phyloP scores from a whole-genome alignment of 2,329 filamentous ascomycete genomes.

The Cladophialophora yegresii region DNA sequence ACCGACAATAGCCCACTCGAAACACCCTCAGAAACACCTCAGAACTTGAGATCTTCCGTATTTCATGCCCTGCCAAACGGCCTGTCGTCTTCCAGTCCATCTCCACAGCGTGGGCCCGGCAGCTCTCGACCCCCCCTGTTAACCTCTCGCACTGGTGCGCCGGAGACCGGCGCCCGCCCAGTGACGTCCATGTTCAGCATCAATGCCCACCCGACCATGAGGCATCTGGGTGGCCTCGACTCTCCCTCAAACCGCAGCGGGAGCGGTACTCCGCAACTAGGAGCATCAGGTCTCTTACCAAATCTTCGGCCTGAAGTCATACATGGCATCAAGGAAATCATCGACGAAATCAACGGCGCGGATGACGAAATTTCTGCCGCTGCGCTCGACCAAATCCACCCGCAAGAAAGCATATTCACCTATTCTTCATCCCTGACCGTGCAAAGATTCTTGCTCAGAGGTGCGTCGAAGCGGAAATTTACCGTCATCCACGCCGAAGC shows the following conservation, averaged over 20 bases:
- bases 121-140: slow-evolving; percentile 61
- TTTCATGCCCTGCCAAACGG: slow-evolving; percentile 20
- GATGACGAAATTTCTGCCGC: slow-evolving; percentile 90
- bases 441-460: slow-evolving; percentile 84
- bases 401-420: slow-evolving; percentile 87
- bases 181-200: slow-evolving; percentile 83
- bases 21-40: slow-evolving; percentile 45
- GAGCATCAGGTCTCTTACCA: slow-evolving; percentile 44
- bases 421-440: slow-evolving; percentile 84
- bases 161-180: slow-evolving; percentile 44
- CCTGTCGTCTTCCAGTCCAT: slow-evolving; percentile 21
- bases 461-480: slow-evolving; percentile 85
- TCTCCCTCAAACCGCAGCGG: slow-evolving; percentile 43
- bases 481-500: slow-evolving; percentile 82
- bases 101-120: slow-evolving; percentile 37
- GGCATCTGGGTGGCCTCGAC: slow-evolving; percentile 35
- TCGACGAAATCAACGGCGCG: slow-evolving; percentile 89
- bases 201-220: slow-evolving; percentile 65
- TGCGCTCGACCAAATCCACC: slow-evolving; percentile 88
- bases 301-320: slow-evolving; percentile 88
- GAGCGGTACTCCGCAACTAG: slow-evolving; percentile 39
- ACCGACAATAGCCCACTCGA: slow-evolving; percentile 61
- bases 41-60: slow-evolving; percentile 12
- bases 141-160: slow-evolving; percentile 62
- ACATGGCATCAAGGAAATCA: slow-evolving; percentile 90